Evolutionary conservation across 1,139 yeast species (phyloP).

Genomic region (Geotrichum phurueaensis): DNA sequence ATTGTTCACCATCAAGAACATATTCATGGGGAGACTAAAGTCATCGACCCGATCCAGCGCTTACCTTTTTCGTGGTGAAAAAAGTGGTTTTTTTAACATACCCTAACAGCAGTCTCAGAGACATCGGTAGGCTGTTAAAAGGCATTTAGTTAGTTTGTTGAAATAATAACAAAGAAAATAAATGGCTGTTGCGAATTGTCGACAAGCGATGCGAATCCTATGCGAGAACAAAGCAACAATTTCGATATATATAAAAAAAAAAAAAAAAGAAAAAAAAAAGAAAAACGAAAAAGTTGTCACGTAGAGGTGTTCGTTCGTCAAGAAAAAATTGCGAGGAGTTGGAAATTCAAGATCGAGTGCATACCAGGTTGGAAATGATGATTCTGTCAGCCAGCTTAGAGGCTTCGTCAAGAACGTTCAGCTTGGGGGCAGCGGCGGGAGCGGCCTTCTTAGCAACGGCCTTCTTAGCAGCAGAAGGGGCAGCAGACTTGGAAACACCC

Average conservation of each 20-base stretch:
- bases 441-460: slow-evolving; percentile 22
- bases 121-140: slow-evolving; percentile 33
- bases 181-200: background rate
- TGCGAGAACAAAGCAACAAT: slow-evolving; percentile 7
- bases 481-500: slow-evolving; percentile 33
- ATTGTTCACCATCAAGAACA: background rate
- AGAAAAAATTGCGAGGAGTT: background rate
- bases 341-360: slow-evolving; percentile 17
- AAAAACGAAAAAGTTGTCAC: background rate
- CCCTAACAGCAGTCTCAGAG: slow-evolving; percentile 34
- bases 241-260: background rate
- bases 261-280: background rate
- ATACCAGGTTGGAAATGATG: slow-evolving; percentile 36
- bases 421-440: slow-evolving; percentile 20
- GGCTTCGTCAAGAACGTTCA: slow-evolving; percentile 26
- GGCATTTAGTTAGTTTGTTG: slow-evolving; percentile 23
- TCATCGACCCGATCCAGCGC: slow-evolving; percentile 16
- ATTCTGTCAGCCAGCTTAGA: slow-evolving; percentile 31
- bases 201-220: background rate
- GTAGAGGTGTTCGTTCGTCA: background rate
- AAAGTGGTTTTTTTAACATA: slow-evolving; percentile 25
- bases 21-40: slow-evolving; percentile 12
- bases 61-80: slow-evolving; percentile 1
- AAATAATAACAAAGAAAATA: slow-evolving; percentile 6
- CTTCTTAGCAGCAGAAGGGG: slow-evolving; percentile 29